Conservation (phyloP, 257 asterid genomes). For the Phtheirospermum japonicum region DNA sequence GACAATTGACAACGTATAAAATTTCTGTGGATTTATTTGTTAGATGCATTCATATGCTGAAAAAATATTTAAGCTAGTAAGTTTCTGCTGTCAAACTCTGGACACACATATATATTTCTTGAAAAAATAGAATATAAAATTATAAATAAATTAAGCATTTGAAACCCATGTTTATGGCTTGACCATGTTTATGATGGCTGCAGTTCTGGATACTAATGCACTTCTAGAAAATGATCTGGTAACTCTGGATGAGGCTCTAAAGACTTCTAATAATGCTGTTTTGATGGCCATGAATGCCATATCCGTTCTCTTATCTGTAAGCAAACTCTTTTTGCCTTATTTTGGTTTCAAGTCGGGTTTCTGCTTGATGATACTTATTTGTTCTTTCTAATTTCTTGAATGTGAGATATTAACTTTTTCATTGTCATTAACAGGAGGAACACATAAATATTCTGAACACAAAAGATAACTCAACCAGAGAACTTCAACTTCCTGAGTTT, state of each 20-base stretch:
- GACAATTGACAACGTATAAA: neutral
- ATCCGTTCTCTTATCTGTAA: constrained; percentile 67
- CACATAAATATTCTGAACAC: constrained; percentile 51
- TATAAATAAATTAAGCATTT: constrained; percentile 1
- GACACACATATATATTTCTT: neutral
- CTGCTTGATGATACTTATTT: constrained; percentile 17
- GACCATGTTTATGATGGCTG: constrained; percentile 28
- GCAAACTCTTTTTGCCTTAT: constrained; percentile 29
- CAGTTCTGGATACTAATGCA: constrained; percentile 89
- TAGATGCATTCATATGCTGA: constrained; percentile 5
- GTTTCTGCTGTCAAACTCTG: constrained; percentile 19
- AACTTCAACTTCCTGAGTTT: constrained; percentile 58
- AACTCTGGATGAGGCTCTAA: constrained; percentile 91
- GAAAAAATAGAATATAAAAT: neutral
- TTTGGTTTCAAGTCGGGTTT: constrained; percentile 24
- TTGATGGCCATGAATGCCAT: constrained; percentile 89
- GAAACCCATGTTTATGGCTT: constrained; percentile 14
- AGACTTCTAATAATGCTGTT: constrained; percentile 74
- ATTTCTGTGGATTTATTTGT: neutral
- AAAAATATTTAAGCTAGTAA: constrained; percentile 2
- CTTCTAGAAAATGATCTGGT: constrained; percentile 86
- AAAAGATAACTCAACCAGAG: constrained; percentile 41
- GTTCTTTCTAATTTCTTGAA: constrained; percentile 16
- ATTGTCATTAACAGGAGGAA: constrained; percentile 56
- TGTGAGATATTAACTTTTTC: constrained; percentile 19